Percentiles rank a stretch among this genome's conserved stretches.
Conservation (phyloP, 495 filamentous ascomycete species). For the Penicillium silybi region DNA sequence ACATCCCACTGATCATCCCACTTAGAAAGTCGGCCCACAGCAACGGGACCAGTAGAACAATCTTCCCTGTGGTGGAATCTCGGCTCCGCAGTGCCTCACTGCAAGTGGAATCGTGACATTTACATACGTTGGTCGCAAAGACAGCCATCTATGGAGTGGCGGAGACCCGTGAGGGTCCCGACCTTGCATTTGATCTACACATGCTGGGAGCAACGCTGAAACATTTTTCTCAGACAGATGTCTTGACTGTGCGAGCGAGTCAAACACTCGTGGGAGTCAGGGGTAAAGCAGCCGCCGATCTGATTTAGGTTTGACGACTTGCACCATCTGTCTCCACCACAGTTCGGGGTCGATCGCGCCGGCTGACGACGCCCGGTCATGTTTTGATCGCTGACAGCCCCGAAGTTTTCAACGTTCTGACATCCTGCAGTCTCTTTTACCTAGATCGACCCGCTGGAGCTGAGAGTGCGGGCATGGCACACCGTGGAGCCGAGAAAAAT, state of each 20-base stretch:
- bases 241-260: neutral
- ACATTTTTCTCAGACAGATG: neutral
- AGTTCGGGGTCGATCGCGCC: slow-evolving; percentile 12
- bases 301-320: slow-evolving; percentile 10
- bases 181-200: slow-evolving; percentile 6
- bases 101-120: too few species aligned
- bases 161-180: slow-evolving; percentile 1
- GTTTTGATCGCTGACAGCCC: slow-evolving; percentile 1
- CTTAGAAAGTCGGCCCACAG: neutral
- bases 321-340: slow-evolving; percentile 14
- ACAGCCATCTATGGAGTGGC: slow-evolving; percentile 1
- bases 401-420: neutral
- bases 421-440: slow-evolving; percentile 6
- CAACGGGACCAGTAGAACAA: neutral
- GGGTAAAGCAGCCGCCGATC: slow-evolving; percentile 7
- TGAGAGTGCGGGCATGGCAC: neutral
- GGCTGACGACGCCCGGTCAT: slow-evolving; percentile 20
- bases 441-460: neutral
- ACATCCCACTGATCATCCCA: neutral
- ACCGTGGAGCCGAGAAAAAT: neutral
- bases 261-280: slow-evolving; percentile 1
- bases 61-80: neutral
- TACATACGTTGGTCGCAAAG: neutral
- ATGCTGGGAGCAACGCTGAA: too few species aligned
- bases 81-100: neutral